Evolutionary conservation across 1,284 basidiomycete genomes (phyloP), one percentile per base, ranked within the genome.

Genomic region (Rhodofomes roseus): DNA sequence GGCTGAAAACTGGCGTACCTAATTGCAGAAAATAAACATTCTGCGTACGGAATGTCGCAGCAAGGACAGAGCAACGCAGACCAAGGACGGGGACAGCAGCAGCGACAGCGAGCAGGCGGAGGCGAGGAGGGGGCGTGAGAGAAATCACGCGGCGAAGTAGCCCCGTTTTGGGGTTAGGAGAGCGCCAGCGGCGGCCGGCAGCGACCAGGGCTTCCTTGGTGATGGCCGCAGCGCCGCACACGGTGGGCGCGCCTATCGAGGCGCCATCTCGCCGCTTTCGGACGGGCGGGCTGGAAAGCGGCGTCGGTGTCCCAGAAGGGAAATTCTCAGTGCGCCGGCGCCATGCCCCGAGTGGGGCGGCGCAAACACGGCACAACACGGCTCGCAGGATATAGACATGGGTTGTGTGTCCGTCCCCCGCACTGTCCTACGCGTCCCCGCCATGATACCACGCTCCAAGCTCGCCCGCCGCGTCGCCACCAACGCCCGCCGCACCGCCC

Each of bases 101-200:
- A n/a, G n/a, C n/a, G n/a, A n/a, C n/a, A 34, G 31, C 31, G 31
- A 34, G 11, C 39, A 40, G 27, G 46, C 27, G 46, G 14, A 29
- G 11, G 46, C 11, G 27, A 29, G 25, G 1, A 14, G 25, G 46
- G 25, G 9, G 25, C 46, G 46, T 48, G 46, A 29, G 46, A 29
- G 22, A 22, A 29, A 48, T 25, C 43, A 44, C 43, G 43, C 43
- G 43, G 43, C 11, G 40, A n/a, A 41, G 40, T 29, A 52, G 50
- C 36, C 50, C 50, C 50, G 50, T 52, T 52, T 37, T 52, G 31
- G 50, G 50, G 36, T 52, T 52, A 52, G 50, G 50, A 52, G 46
- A 48, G 46, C 46, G 46, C 46, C 23, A 16, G 12, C 14, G 50
- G 29, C 29, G 50, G 50, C 31, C 50, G 50, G 50, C 50, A 52